A percentile compares a stretch with the other conserved stretches of the same genome.
Evolutionary conservation across 2,329 filamentous ascomycete genomes (phyloP).

Genomic region (Cytospora schulzeri): DNA sequence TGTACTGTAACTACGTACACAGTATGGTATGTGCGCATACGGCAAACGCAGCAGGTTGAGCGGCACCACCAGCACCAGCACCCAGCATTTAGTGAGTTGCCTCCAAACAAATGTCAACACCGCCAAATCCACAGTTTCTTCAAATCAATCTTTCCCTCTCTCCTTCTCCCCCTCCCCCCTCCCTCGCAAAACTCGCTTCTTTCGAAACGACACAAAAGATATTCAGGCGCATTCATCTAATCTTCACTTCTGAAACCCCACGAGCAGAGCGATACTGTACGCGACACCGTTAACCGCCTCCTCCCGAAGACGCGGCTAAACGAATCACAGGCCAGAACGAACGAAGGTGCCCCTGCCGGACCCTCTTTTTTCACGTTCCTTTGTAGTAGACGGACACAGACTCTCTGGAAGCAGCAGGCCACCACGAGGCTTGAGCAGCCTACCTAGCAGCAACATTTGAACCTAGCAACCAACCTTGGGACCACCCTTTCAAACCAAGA

Average conservation of each 20-base stretch:
- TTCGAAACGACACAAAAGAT: not conserved
- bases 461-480: not conserved
- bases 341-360: constrained; percentile 8
- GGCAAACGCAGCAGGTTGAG: constrained; percentile 6
- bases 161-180: constrained; percentile 4
- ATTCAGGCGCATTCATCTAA: not conserved
- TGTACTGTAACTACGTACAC: not conserved
- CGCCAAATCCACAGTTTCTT: constrained; percentile 5
- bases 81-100: not conserved
- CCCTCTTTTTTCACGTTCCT: constrained; percentile 21
- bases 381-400: constrained; percentile 14
- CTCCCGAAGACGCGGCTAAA: not conserved
- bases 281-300: not conserved
- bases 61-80: not conserved
- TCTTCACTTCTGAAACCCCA: not conserved
- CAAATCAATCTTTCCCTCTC: not conserved
- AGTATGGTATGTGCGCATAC: not conserved
- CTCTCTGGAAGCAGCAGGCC: constrained; percentile 13
- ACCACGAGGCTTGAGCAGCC: constrained; percentile 21
- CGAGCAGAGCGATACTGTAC: not conserved
- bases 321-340: constrained; percentile 1
- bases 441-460: constrained; percentile 7
- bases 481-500: not conserved
- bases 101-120: constrained; percentile 15
- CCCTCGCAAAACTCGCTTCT: not conserved